Conservation (phyloP, 1,139 yeast species). For the Yamadazyma trypodendri region DNA sequence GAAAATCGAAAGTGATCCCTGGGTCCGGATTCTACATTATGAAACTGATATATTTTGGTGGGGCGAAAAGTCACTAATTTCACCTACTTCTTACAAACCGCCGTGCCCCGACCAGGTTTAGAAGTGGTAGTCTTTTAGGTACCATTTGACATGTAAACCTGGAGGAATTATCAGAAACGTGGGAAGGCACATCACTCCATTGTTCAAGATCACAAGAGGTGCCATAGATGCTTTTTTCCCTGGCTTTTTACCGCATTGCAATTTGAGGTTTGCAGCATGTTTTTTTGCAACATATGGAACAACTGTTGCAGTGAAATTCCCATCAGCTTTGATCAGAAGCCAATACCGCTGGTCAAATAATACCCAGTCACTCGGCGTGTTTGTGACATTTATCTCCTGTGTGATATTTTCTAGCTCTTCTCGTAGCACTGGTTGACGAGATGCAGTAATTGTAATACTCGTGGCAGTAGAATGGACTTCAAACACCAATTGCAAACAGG, state of each 20-base stretch:
- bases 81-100: too few relatives aligned
- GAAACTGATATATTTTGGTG: too few relatives aligned
- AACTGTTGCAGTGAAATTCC: constrained; percentile 10
- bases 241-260: constrained; percentile 9
- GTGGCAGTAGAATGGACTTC: constrained; percentile 13
- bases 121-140: constrained; percentile 14
- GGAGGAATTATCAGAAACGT: constrained; percentile 16
- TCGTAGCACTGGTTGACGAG: constrained; percentile 27
- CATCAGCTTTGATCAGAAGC: constrained; percentile 21
- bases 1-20: too few relatives aligned
- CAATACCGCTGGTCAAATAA: constrained; percentile 39
- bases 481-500: constrained; percentile 24
- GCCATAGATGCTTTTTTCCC: constrained; percentile 7
- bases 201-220: constrained; percentile 16
- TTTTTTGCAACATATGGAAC: constrained; percentile 22
- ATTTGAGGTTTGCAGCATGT: constrained; percentile 10
- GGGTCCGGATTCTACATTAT: too few relatives aligned
- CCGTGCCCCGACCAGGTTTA: too few relatives aligned
- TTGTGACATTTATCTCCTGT: neutral
- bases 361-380: constrained; percentile 23
- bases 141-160: constrained; percentile 19
- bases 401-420: constrained; percentile 14
- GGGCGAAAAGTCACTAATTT: too few relatives aligned
- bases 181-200: constrained; percentile 21
- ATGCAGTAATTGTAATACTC: constrained; percentile 11